Percentiles rank a stretch among this genome's conserved stretches.
phyloP scores from a whole-genome alignment of 129 eudicot species.

The Chrysanthemum seticuspe region DNA sequence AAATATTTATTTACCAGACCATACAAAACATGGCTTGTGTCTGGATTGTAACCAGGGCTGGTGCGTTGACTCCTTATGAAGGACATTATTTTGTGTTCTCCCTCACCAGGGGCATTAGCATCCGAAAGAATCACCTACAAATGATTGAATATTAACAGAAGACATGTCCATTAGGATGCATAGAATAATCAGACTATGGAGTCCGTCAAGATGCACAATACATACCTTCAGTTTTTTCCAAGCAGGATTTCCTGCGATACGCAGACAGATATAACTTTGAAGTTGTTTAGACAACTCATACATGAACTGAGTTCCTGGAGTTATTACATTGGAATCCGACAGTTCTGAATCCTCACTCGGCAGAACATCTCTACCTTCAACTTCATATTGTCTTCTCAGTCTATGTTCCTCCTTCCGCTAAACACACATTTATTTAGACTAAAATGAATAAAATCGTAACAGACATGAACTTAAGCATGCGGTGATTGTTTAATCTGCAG shows the following conservation, averaged over 20 bases:
- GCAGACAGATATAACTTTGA: slow-evolving; percentile 28
- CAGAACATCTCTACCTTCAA: slow-evolving; percentile 41
- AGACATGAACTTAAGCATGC: neutral
- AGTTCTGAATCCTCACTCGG: slow-evolving; percentile 37
- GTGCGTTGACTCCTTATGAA: slow-evolving; percentile 55
- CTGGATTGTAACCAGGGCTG: slow-evolving; percentile 37
- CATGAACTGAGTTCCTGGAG: slow-evolving; percentile 68
- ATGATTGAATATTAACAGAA: neutral
- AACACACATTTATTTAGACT: neutral
- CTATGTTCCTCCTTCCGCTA: slow-evolving; percentile 46
- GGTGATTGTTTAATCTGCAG: neutral
- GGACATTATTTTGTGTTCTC: slow-evolving; percentile 67
- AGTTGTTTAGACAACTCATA: slow-evolving; percentile 37
- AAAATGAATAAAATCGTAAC: neutral
- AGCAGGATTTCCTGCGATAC: slow-evolving; percentile 30
- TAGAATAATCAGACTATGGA: neutral
- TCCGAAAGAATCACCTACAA: slow-evolving; percentile 56
- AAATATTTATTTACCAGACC: slow-evolving; percentile 49
- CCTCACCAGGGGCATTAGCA: slow-evolving; percentile 65
- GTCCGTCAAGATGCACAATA: neutral
- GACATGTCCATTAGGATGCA: neutral
- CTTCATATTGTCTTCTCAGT: slow-evolving; percentile 31
- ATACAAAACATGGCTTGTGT: slow-evolving; percentile 62
- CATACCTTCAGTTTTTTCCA: slow-evolving; percentile 50
- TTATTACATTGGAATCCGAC: slow-evolving; percentile 59